Evolutionary conservation across 768 basidiomycete genomes (phyloP), one percentile per base, ranked within the genome.

Genomic region (Suillus decipiens): DNA sequence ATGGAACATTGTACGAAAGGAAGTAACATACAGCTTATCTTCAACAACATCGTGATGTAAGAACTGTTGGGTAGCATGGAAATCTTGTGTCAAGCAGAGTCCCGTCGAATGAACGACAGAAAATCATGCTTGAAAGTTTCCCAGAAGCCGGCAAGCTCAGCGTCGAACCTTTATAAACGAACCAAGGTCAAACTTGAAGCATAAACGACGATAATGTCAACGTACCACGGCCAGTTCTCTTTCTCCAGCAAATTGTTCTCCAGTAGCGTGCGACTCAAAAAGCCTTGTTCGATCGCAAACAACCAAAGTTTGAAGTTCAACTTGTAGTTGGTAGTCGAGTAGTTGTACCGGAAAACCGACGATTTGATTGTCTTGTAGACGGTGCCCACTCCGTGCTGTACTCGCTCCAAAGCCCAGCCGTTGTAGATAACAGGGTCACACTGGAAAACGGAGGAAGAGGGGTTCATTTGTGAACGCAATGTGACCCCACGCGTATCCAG

Each of bases 401-500:
- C 59, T 24, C 42, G 33, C 34, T 60, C 47, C 11, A 63, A 14
- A 12, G 34, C 37, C 63, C 63, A 63, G 11, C 61, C 47, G 39
- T 63, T 63, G 63, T 62, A 61, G 33, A 63, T 53, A 28, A 61
- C 61, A 15, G 63, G 63, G 48, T 63, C 63, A 36, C 63, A 63
- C 41, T 45, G 43, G 22, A 63, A 42, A n/a, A 28, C 10, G 15
- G 61, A 28, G 11, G 63, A 63, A 50, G 61, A 63, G 14, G 39
- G 39, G 45, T 28, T 48, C 47, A 63, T 28, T 15, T 62, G 43
- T 34, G 36, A 36, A 15, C 61, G 63, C 31, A 63, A 28, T 22
- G 24, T 31, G 9, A 63, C 37, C 6, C 45, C 63, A 5, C 24
- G 24, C 4, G 42, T 68, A 59, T 69, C 62, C 19, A 77, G 62